Base-by-base conservation (phyloP, 164 flowering plant species). In the Protea cynaroides region DNA sequence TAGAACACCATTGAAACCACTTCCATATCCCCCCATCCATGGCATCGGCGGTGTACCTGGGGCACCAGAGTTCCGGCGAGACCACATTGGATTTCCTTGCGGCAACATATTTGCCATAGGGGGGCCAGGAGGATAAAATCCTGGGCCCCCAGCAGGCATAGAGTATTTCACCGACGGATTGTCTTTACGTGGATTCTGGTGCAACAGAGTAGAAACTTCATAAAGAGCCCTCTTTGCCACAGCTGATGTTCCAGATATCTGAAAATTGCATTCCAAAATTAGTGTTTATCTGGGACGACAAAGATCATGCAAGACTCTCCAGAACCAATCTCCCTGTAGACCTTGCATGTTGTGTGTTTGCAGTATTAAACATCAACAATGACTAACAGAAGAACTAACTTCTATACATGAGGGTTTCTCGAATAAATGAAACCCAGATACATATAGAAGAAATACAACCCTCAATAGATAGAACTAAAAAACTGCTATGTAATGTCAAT, bases 121-220 rank as follows among this genome's bases (percentile, higher is more conserved):
- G 53, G 66, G 75, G 55, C 75, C 76, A 59, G 81, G 71, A 63
- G 82, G 79, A 66, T 74, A 78, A 62, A 76, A 79, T 56, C 76
- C 74, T 49, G 53, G 82, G 52, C 73, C 70, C 19, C 73, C 72
- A 66, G 40, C 59, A 52, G 80, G 68, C 63, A 65, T 19, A 50
- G 81, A 70, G 59, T 75, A 56, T 61, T 56, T 68, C 51, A 64
- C 47, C 54, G 80, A 79, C 69, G 84, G 78, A 49, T 68, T 75
- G 25, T 81, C 84, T 59, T 83, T 81, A 58, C 85, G 86, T 24
- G 90, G 90, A 78, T 88, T 88, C 76, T 78, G 81, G 71, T 85
- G 83, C 81, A 88, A 72, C 63, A 77, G 64, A 36, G 89, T 83
- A 12, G 94, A 86, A 52, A 86, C 80, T 73, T 80, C 80, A 75